Evolutionary conservation across 805 yeast genomes (phyloP).

Genomic region (Ogataea trehaloabstinens): DNA sequence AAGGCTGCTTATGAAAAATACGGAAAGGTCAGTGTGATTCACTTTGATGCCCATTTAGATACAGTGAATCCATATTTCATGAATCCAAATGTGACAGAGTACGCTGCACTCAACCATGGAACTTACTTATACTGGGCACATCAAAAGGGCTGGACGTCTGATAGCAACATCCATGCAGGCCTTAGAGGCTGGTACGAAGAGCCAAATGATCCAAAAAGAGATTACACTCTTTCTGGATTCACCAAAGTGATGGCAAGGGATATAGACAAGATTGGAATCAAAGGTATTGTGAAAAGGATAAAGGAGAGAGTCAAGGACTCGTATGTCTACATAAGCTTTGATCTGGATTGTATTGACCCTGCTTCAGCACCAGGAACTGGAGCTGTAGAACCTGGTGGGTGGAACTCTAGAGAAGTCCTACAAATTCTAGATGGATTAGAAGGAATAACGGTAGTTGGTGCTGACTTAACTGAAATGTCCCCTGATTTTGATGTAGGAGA

Average conservation of each 20-base stretch:
- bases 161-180: slow-evolving; percentile 54
- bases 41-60: slow-evolving; percentile 68
- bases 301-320: slow-evolving; percentile 31
- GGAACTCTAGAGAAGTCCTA: slow-evolving; percentile 60
- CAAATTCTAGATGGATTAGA: slow-evolving; percentile 54
- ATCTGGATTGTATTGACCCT: slow-evolving; percentile 67
- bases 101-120: slow-evolving; percentile 57
- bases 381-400: slow-evolving; percentile 75
- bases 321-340: slow-evolving; percentile 47
- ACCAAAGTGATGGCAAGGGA: slow-evolving; percentile 43
- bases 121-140: slow-evolving; percentile 65
- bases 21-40: slow-evolving; percentile 50
- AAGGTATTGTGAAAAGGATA: slow-evolving; percentile 35
- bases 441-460: slow-evolving; percentile 61
- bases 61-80: slow-evolving; percentile 63
- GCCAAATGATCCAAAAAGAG: slow-evolving; percentile 38
- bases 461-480: slow-evolving; percentile 69
- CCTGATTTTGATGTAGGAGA: slow-evolving; percentile 53
- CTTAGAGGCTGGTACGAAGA: slow-evolving; percentile 56
- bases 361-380: slow-evolving; percentile 68
- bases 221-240: slow-evolving; percentile 25
- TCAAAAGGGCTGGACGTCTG: slow-evolving; percentile 54
- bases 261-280: slow-evolving; percentile 39
- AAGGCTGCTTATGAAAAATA: slow-evolving; percentile 48
- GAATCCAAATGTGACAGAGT: slow-evolving; percentile 58